These are phyloP conservation scores for Leccinum broughii DNA, from an alignment of 768 basidiomycete species.

Conservation along the genomic window DNA sequence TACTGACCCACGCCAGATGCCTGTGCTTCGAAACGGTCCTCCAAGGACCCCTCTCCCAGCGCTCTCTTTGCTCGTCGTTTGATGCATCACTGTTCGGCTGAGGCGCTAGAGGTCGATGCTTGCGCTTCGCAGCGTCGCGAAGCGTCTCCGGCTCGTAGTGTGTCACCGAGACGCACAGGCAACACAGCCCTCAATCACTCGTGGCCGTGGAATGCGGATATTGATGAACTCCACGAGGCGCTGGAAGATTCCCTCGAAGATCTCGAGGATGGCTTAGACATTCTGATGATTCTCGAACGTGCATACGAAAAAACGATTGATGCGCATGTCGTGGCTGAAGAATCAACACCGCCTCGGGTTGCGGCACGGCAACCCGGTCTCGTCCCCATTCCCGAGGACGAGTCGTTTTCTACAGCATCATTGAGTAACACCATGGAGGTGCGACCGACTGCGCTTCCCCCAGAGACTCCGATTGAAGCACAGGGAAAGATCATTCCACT, in stretches of 20 bases:
- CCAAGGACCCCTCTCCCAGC: conserved; percentile 42
- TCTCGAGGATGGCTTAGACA: conserved; percentile 67
- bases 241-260: conserved; percentile 54
- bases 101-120: conserved; percentile 34
- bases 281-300: conserved; percentile 65
- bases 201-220: conserved; percentile 33
- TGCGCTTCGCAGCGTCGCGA: conserved; percentile 19
- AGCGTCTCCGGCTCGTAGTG: conserved; percentile 40
- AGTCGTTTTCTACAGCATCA: conserved; percentile 3
- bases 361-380: conserved; percentile 15
- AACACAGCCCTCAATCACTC: conserved; percentile 25
- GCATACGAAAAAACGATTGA: conserved; percentile 68
- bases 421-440: not conserved
- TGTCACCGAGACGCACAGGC: conserved; percentile 44
- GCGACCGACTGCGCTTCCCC: conserved; percentile 9
- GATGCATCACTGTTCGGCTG: conserved; percentile 82
- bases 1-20: conserved; percentile 13
- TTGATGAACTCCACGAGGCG: conserved; percentile 46
- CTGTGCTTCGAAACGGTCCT: conserved; percentile 31
- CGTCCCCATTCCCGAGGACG: conserved; percentile 26
- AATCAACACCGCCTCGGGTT: conserved; percentile 5
- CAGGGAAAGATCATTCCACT: conserved; percentile 40
- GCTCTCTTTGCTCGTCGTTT: conserved; percentile 74
- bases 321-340: conserved; percentile 51
- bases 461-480: conserved; percentile 16